These are phyloP conservation scores for Toxicodendron radicans DNA, from an alignment of 345 rosid species.

Conservation along the genomic window DNA sequence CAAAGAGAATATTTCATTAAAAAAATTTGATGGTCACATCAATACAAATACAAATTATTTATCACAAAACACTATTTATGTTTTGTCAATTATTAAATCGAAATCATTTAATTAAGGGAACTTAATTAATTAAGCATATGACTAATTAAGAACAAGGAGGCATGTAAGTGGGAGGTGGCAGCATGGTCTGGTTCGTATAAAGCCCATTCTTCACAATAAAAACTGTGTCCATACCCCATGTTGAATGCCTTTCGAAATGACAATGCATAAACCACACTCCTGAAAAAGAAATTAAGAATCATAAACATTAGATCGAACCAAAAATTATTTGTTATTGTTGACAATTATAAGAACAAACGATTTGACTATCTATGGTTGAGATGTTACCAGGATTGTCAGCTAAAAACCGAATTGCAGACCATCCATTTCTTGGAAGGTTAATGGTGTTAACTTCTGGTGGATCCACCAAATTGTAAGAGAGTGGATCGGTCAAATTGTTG, in stretches of 20 bases:
- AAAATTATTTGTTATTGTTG: no score
- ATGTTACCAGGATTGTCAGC: constrained; percentile 41
- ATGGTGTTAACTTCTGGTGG: constrained; percentile 42
- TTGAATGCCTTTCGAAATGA: constrained; percentile 9
- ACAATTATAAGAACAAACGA: no score
- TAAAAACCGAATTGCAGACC: constrained; percentile 33
- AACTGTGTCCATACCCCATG: constrained; percentile 40
- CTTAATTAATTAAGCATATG: not conserved
- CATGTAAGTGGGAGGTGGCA: not conserved
- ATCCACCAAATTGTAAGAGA: constrained; percentile 31
- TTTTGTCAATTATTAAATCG: no score
- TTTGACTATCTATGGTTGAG: not conserved
- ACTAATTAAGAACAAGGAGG: not conserved
- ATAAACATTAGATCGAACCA: no score
- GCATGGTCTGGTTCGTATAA: not conserved
- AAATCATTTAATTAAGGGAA: no score
- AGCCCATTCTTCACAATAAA: constrained; percentile 34
- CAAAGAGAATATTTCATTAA: no score
- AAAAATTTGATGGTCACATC: no score
- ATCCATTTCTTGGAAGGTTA: constrained; percentile 32
- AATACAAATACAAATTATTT: no score
- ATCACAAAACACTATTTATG: no score
- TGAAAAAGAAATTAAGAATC: not conserved
- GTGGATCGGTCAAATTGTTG: constrained; percentile 27
- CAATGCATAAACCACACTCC: constrained; percentile 37